Evolutionary conservation across 2,329 filamentous ascomycete genomes (phyloP).

Genomic region (Calonectria multiphialidica): DNA sequence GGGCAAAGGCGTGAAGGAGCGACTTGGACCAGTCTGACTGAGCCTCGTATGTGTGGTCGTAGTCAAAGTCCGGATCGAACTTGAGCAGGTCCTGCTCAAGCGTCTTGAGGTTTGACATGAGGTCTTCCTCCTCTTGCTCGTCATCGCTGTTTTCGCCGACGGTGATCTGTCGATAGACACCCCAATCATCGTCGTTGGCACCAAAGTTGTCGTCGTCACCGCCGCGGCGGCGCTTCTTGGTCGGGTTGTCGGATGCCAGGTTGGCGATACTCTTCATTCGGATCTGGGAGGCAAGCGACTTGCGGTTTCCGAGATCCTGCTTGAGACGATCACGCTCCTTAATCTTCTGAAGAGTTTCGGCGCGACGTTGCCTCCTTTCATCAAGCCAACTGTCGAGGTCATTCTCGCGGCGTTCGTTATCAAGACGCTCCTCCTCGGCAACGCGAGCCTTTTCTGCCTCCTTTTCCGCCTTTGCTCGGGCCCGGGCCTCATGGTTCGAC

Average conservation of each 20-base stretch:
- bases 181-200: constrained; percentile 98
- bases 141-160: constrained; percentile 87
- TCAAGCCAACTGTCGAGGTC: constrained; percentile 89
- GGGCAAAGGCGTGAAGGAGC: constrained; percentile 88
- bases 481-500: constrained; percentile 92
- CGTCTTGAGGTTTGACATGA: constrained; percentile 77
- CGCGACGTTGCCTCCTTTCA: constrained; percentile 81
- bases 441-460: constrained; percentile 89
- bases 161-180: constrained; percentile 93
- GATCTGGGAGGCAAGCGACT: constrained; percentile 94
- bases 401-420: constrained; percentile 85
- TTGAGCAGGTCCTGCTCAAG: constrained; percentile 88
- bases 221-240: constrained; percentile 86
- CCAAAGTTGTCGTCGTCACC: constrained; percentile 97
- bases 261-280: constrained; percentile 99
- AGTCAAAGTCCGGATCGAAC: constrained; percentile 89
- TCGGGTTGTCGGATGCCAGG: constrained; percentile 88
- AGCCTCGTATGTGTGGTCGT: constrained; percentile 91
- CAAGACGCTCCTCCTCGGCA: constrained; percentile 85
- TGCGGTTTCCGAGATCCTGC: constrained; percentile 94
- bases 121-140: constrained; percentile 92
- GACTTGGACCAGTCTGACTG: constrained; percentile 96
- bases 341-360: constrained; percentile 81
- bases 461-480: constrained; percentile 95
- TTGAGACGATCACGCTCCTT: constrained; percentile 95